A percentile compares a stretch with the other conserved stretches of the same genome.
These are phyloP conservation scores for Ophiostoma sp. DNA, from an alignment of 2,329 filamentous ascomycete species.

Conservation along the genomic window DNA sequence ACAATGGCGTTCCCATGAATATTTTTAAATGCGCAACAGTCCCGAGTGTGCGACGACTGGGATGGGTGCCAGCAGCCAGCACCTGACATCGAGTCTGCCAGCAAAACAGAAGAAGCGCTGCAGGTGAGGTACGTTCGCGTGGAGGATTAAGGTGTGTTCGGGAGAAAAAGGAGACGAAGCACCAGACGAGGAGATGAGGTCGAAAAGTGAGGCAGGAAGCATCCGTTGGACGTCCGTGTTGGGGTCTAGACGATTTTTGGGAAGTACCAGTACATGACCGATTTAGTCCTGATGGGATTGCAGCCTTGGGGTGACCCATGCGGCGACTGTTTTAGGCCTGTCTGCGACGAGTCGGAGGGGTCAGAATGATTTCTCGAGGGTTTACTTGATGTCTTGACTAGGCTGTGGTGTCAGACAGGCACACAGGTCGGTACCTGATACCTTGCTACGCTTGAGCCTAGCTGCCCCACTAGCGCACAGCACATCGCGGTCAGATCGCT, in stretches of 20 bases:
- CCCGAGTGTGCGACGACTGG: conserved; percentile 18
- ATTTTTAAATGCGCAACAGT: background rate
- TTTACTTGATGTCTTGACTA: background rate
- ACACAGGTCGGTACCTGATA: background rate
- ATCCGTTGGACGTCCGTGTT: background rate
- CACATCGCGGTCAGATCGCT: conserved; percentile 21
- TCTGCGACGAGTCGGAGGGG: background rate
- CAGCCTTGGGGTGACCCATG: background rate
- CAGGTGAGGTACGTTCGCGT: background rate
- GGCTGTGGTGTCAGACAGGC: background rate
- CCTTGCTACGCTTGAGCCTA: conserved; percentile 1
- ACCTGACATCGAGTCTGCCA: conserved; percentile 9
- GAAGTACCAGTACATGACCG: conserved; percentile 8
- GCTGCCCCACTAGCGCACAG: conserved; percentile 9
- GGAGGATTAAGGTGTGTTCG: background rate
- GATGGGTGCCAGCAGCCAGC: conserved; percentile 8
- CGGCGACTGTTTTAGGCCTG: background rate
- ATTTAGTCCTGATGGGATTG: no score
- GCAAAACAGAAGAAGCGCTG: background rate
- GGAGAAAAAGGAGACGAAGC: conserved; percentile 13
- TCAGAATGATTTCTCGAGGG: background rate
- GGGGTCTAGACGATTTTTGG: background rate
- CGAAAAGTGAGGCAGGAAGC: conserved; percentile 9
- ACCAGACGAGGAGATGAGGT: background rate
- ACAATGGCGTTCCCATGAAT: background rate